These are phyloP conservation scores for Phallus indusiatus DNA, from an alignment of 768 basidiomycete species.

Conservation along the genomic window DNA sequence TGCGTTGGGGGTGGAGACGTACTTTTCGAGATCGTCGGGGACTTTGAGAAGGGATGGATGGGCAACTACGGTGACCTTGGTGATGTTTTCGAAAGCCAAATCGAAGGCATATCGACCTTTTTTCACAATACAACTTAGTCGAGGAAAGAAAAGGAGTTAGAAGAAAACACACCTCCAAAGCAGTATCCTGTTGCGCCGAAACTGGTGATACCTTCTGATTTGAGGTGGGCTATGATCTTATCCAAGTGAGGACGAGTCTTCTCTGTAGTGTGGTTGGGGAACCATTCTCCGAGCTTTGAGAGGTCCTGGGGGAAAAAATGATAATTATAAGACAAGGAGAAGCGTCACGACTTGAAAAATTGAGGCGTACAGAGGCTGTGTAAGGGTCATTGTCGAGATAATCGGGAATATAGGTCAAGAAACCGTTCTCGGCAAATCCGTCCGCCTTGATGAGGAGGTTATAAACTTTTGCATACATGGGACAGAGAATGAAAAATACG, in stretches of 20 bases:
- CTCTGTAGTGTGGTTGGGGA: slow-evolving; percentile 29
- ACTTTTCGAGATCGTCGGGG: slow-evolving; percentile 48
- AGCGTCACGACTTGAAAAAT: background rate
- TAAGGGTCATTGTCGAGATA: slow-evolving; percentile 28
- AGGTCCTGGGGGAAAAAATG: slow-evolving; percentile 11
- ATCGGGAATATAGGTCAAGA: slow-evolving; percentile 27
- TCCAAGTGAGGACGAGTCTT: slow-evolving; percentile 41
- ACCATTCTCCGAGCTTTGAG: slow-evolving; percentile 37
- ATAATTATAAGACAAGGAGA: background rate
- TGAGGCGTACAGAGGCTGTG: slow-evolving; percentile 15
- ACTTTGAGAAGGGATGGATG: slow-evolving; percentile 57
- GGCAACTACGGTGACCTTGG: slow-evolving; percentile 38
- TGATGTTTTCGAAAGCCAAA: slow-evolving; percentile 45
- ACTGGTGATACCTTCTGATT: slow-evolving; percentile 44
- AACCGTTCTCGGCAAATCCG: slow-evolving; percentile 33
- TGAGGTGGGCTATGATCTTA: slow-evolving; percentile 47
- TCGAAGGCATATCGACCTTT: slow-evolving; percentile 51
- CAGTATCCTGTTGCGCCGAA: slow-evolving; percentile 64
- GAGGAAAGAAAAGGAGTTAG: background rate
- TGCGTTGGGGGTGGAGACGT: background rate
- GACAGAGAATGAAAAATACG: background rate
- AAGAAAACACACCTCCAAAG: slow-evolving; percentile 46
- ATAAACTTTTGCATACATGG: background rate
- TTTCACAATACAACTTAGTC: background rate
- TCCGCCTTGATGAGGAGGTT: slow-evolving; percentile 22